Evolutionary conservation across 176 grass and related monocot species (phyloP), one percentile per base, ranked within the genome.

Genomic region (Carex pumila): DNA sequence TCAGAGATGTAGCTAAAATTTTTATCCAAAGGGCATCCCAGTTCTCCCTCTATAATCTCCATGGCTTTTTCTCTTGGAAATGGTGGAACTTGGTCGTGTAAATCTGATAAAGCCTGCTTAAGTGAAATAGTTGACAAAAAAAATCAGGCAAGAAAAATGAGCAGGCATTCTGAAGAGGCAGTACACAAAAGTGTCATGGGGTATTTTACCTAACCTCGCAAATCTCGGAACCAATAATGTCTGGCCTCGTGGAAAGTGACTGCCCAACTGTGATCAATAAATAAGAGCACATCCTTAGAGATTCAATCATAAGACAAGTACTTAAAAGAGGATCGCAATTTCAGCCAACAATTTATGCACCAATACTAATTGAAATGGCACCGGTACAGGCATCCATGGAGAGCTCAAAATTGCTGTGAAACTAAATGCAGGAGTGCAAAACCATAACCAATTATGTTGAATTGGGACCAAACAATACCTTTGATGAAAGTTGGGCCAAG

Each of bases 401-500:
- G 7, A 57, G 25, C 13, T 69, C 37, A 49, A 58, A 13, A 60
- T 57, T 15, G 53, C 36, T 57, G n/a, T 30, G 19, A 29, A 18
- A 66, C 9, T 32, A 66, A 53, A 37, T 55, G 47, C 34, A 67
- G 70, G 84, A 65, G 12, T 85, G 56, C 0, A 62, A 81, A 83
- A 41, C 56, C 19, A 56, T 36, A 62, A 37, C 36, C 25, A 81
- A 88, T 52, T 68, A 86, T 55, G 86, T 43, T 12, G 84, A 80
- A 7, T 75, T 55, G 22, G 13, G 52, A 77, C 13, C 50, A 77
- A 77, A 55, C 3, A 7, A 45, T 59, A 98, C 95, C 95, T 93
- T 98, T 98, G 25, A 98, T 80, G 89, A 98, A 98, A 85, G 92
- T 98, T 73, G 95, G 95, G 7, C 95, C 95, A 87, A 98, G 95